Evolutionary conservation across 1,139 yeast species (phyloP), one percentile per base, ranked within the genome.

Genomic region (Tardiomyces blankii): DNA sequence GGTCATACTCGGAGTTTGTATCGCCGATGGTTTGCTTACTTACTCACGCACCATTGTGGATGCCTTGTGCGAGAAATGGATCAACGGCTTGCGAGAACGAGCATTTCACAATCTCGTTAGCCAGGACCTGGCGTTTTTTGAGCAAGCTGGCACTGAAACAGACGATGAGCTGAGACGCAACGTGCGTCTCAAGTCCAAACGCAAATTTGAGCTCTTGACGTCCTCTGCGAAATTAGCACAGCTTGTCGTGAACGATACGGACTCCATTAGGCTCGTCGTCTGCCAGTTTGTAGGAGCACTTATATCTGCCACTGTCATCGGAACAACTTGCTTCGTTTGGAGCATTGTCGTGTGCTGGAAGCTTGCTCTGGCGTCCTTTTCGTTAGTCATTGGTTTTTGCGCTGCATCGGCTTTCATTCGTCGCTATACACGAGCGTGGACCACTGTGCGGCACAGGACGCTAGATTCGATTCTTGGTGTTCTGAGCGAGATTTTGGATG

Each of bases 311-410:
- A 46, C 74, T 1, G 66, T 78, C 0, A 70, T 88, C 47, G 67
- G 82, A 0, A 39, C 69, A 0, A 64, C 79, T 19, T 94, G 96
- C 2, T 54, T 80, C 3, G 66, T 77, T 5, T 89, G 97, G 96
- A 80, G 96, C 0, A 54, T 87, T 5, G 70, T 72, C 0, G 60
- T 73, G n/a, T 95, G 96, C 0, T 91, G 97, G 97, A 83, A 81
- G 55, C 67, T 91, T 43, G 77, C 96, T 1, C 64, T 89, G 14
- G 91, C 86, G 1, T 93, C 95, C 1, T 56, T 88, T 9, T 72
- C 95, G 0, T 70, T 88, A 60, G 73, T 84, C 93, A 95, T 0
- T 53, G 44, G 77, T 23, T 77, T 82, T 47, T 62, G 73, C 2
- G 18, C 75, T 0, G 63, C 77, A 5, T 75, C 87, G 3, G 62